Conservation (phyloP, 148 eudicot genomes). For the Rhododendron ovatum region DNA sequence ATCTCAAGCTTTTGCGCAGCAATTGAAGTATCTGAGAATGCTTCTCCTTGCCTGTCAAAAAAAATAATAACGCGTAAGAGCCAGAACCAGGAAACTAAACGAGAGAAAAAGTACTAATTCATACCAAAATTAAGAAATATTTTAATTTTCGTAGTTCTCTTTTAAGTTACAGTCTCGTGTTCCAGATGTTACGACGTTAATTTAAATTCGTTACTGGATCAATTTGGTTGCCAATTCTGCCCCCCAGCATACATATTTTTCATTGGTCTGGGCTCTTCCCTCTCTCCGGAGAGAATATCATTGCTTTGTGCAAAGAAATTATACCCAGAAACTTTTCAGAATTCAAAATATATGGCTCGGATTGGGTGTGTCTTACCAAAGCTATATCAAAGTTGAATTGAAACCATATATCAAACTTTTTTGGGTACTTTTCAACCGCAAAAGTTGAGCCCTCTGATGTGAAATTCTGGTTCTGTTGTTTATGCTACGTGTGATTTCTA, state of each 20-base stretch:
- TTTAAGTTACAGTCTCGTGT: not conserved
- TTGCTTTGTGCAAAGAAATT: not conserved
- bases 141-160: not conserved
- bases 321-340: not conserved
- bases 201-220: not conserved
- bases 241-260: not conserved
- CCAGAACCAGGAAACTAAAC: not conserved
- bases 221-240: not conserved
- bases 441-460: not conserved
- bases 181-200: not conserved
- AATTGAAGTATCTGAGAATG: conserved; percentile 37
- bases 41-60: conserved; percentile 43
- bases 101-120: not conserved
- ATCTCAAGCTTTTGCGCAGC: conserved; percentile 44
- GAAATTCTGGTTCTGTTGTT: not conserved
- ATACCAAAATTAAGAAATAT: not conserved
- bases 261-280: not conserved
- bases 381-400: not conserved
- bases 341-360: not conserved
- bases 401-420: not conserved
- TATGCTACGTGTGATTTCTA: not conserved
- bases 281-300: not conserved
- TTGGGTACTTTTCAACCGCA: not conserved
- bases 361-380: not conserved
- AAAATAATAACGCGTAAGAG: not conserved